Evolutionary conservation across 495 filamentous ascomycete species (phyloP).

Genomic region (Xylaria castorea): DNA sequence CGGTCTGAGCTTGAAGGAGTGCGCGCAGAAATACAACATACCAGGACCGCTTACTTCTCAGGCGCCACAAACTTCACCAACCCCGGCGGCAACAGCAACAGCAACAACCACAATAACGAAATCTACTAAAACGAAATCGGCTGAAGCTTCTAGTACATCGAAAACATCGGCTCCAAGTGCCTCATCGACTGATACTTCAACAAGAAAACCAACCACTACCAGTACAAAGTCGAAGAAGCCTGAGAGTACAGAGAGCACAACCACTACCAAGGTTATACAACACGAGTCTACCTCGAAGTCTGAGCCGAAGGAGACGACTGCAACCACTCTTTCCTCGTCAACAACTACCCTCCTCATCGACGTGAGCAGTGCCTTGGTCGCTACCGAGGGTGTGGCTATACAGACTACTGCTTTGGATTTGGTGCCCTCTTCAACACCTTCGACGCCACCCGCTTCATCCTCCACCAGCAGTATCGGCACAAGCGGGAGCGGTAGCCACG

Average conservation of each 20-base stretch:
- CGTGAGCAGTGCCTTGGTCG: not conserved
- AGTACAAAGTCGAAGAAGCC: slow-evolving; percentile 31
- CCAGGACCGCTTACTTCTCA: slow-evolving; percentile 48
- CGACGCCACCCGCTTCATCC: slow-evolving; percentile 27
- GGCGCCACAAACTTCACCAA: slow-evolving; percentile 34
- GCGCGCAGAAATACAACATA: slow-evolving; percentile 49
- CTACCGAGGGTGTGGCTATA: slow-evolving; percentile 3
- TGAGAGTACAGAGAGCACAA: slow-evolving; percentile 27
- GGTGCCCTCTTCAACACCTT: slow-evolving; percentile 23
- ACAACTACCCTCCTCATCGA: slow-evolving; percentile 6
- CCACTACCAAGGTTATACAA: slow-evolving; percentile 16
- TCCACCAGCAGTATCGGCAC: slow-evolving; percentile 27
- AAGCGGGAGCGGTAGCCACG: slow-evolving; percentile 25
- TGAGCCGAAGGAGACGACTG: not conserved
- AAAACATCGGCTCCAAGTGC: slow-evolving; percentile 19
- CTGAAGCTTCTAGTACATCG: not conserved
- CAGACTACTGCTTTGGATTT: slow-evolving; percentile 20
- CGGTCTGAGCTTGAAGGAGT: slow-evolving; percentile 47
- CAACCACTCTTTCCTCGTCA: slow-evolving; percentile 6
- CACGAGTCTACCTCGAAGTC: slow-evolving; percentile 17
- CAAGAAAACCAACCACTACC: slow-evolving; percentile 31
- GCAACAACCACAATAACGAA: not conserved
- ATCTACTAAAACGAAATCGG: slow-evolving; percentile 3
- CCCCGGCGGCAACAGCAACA: slow-evolving; percentile 27
- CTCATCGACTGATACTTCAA: slow-evolving; percentile 10